Conservation (phyloP, 2,329 filamentous ascomycete genomes). For the Podosphaera leucotricha region DNA sequence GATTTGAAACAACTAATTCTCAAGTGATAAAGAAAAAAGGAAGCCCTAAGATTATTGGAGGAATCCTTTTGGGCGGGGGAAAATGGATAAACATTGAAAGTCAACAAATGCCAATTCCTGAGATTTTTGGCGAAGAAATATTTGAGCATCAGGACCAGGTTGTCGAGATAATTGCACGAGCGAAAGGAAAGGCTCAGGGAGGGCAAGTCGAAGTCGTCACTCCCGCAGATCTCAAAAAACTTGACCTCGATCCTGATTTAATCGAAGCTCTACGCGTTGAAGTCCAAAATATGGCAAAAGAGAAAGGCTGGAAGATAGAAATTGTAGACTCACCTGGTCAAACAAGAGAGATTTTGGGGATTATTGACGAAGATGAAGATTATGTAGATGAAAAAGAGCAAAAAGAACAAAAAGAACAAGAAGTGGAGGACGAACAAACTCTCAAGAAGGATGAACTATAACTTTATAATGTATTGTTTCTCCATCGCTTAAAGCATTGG, state of each 20-base stretch:
- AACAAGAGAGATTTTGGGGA: conserved; percentile 42
- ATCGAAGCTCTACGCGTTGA: conserved; percentile 46
- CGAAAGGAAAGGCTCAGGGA: conserved; percentile 12
- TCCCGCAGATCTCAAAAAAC: conserved; percentile 41
- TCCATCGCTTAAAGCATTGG: too few relatives aligned
- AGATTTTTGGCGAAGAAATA: conserved; percentile 26
- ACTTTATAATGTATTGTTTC: too few relatives aligned
- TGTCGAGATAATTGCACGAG: conserved; percentile 9
- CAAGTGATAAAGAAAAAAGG: conserved; percentile 9
- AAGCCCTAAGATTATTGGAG: conserved; percentile 13
- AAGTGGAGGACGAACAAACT: conserved; percentile 25
- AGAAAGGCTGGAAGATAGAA: conserved; percentile 59
- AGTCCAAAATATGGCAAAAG: conserved; percentile 43
- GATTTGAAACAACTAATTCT: conserved; percentile 17
- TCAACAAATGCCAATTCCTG: conserved; percentile 11
- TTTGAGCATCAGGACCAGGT: conserved; percentile 22
- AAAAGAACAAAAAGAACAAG: conserved; percentile 24
- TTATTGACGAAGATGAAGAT: conserved; percentile 36
- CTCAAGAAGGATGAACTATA: conserved; percentile 25
- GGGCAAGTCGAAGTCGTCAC: conserved; percentile 21
- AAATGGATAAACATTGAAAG: conserved; percentile 14
- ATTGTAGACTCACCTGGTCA: conserved; percentile 42
- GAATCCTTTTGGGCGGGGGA: conserved; percentile 12
- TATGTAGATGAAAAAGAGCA: conserved; percentile 18
- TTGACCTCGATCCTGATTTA: conserved; percentile 32